Conservation (phyloP, 2,329 filamentous ascomycete genomes). For the Alternaria incomplexa region DNA sequence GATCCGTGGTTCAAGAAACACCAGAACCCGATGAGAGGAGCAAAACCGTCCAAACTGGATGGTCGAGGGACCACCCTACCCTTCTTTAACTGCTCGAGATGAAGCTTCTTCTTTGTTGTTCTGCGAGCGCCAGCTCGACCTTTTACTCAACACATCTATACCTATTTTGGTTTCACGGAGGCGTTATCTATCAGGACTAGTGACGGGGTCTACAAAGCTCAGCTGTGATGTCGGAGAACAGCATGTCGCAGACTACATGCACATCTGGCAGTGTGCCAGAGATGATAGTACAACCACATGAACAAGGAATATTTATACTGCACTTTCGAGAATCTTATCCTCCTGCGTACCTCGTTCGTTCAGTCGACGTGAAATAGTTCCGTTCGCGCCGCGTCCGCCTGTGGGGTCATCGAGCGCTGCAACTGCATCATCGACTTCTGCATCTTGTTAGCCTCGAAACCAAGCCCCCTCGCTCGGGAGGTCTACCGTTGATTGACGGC, state of each 20-base stretch:
- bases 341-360: conserved; percentile 21
- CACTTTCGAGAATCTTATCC: conserved; percentile 36
- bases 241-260: neutral
- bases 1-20: conserved; percentile 8
- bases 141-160: neutral
- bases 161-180: conserved; percentile 3
- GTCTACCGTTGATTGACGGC: conserved; percentile 34
- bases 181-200: conserved; percentile 2
- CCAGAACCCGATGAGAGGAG: conserved; percentile 7
- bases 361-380: conserved; percentile 49
- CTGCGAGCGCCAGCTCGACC: neutral
- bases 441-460: conserved; percentile 3
- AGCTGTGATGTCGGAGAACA: neutral
- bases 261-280: neutral
- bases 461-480: neutral
- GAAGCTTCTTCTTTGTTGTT: neutral
- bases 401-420: conserved; percentile 50
- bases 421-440: conserved; percentile 56
- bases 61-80: neutral
- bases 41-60: conserved; percentile 63
- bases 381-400: conserved; percentile 52
- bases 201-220: neutral
- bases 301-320: conserved; percentile 29
- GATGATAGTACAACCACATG: neutral
- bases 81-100: neutral